Percentiles rank a stretch among this genome's conserved stretches.
Evolutionary conservation across 2,329 filamentous ascomycete species (phyloP).

Genomic region (Verticillium zaregamsianum): DNA sequence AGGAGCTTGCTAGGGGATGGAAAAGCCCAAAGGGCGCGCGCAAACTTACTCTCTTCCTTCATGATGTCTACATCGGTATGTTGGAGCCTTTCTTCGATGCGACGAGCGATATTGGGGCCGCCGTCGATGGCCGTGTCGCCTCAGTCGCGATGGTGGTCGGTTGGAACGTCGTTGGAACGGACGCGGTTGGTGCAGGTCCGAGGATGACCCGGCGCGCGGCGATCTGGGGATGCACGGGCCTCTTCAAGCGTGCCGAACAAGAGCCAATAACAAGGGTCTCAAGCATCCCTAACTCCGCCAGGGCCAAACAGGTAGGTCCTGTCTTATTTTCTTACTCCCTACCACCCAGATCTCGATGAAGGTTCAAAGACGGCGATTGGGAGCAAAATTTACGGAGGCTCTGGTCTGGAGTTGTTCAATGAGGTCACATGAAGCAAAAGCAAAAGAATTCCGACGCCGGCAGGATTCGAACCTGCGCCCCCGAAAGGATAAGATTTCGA

Average conservation of each 20-base stretch:
- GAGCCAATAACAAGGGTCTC: background rate
- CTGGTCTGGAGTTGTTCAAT: too few species aligned
- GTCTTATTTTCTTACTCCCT: too few species aligned
- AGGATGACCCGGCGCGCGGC: background rate
- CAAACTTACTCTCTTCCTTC: slow-evolving; percentile 35
- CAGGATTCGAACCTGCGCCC: background rate
- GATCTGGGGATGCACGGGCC: background rate
- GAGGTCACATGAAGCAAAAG: background rate
- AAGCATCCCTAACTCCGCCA: too few species aligned
- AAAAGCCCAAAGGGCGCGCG: background rate
- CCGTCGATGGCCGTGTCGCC: background rate
- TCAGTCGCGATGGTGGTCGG: background rate
- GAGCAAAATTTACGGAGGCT: too few species aligned
- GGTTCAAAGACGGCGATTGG: background rate
- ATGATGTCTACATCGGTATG: background rate
- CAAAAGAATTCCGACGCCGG: background rate
- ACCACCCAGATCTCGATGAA: too few species aligned
- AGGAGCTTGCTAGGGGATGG: background rate
- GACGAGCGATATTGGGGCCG: background rate
- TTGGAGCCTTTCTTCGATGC: background rate
- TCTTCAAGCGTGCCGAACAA: background rate
- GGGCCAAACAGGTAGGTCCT: too few species aligned
- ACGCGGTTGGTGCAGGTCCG: background rate
- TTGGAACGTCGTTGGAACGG: background rate
- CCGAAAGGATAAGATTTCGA: background rate